phyloP scores from a whole-genome alignment of 140 eudicot species.

The Anethum foeniculum region DNA sequence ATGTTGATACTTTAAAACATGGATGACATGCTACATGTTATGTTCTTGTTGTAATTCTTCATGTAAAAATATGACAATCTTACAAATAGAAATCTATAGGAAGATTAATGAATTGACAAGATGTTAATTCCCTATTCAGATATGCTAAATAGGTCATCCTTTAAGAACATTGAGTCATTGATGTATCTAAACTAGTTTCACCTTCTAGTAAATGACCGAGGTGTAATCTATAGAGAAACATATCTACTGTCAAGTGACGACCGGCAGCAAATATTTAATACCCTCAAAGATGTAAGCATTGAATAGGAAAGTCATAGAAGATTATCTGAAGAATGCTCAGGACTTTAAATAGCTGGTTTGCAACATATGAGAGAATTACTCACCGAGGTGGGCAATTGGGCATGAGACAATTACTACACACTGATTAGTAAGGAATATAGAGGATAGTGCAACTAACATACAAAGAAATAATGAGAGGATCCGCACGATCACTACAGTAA shows the following conservation, averaged over 20 bases:
- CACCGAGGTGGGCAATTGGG: constrained; percentile 5
- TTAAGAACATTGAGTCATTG: not conserved
- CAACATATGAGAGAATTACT: constrained; percentile 29
- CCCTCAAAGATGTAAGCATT: constrained; percentile 68
- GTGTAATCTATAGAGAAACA: not conserved
- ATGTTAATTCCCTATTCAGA: not conserved
- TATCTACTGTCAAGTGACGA: not conserved
- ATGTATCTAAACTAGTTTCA: not conserved
- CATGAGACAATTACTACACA: not conserved
- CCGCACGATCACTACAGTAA: not conserved
- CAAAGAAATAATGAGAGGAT: not conserved
- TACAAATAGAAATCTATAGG: not conserved
- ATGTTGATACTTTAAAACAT: not conserved
- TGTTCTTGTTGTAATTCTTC: not conserved
- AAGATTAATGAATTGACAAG: not conserved
- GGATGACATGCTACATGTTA: not conserved
- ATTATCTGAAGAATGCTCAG: constrained; percentile 71
- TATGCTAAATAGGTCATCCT: not conserved
- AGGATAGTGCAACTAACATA: constrained; percentile 13
- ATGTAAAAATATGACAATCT: not conserved
- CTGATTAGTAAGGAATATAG: not conserved
- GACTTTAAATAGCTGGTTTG: constrained; percentile 71
- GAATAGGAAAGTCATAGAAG: constrained; percentile 71
- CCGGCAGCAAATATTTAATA: constrained; percentile 16
- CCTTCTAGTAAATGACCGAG: not conserved